Conservation (phyloP, 495 filamentous ascomycete genomes). For the Tuber borchii region DNA sequence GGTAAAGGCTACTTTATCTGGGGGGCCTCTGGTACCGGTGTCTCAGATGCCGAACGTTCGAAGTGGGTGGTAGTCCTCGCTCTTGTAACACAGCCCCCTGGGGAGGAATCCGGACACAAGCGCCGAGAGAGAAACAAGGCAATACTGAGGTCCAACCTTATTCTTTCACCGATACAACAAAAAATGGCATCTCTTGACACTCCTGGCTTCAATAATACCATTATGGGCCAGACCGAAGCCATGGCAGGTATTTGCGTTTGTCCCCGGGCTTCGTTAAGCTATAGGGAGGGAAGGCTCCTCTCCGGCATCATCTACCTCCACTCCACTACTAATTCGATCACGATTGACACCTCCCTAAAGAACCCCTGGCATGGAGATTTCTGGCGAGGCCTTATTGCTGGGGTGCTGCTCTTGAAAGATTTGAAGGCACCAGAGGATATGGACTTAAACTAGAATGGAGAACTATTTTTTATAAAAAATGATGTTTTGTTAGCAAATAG, state of each 20-base stretch:
- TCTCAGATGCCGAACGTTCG: conserved; percentile 21
- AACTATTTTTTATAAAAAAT: too few relatives aligned
- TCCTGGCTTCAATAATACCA: too few relatives aligned
- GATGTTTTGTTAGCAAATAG: too few relatives aligned
- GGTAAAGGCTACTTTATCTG: too few relatives aligned
- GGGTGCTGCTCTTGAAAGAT: too few relatives aligned
- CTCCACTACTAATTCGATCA: conserved; percentile 45
- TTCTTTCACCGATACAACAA: conserved; percentile 15
- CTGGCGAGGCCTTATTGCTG: too few relatives aligned
- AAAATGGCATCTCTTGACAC: too few relatives aligned
- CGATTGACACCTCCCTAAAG: conserved; percentile 44
- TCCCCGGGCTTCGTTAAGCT: conserved; percentile 36
- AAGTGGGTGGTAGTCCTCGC: conserved; percentile 25
- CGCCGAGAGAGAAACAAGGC: conserved; percentile 15
- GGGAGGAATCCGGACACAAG: background rate
- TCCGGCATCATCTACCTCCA: conserved; percentile 44
- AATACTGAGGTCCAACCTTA: conserved; percentile 24
- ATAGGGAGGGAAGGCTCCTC: conserved; percentile 23
- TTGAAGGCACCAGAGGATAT: too few relatives aligned
- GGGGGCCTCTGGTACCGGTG: background rate
- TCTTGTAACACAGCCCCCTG: conserved; percentile 15
- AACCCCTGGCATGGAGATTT: too few relatives aligned
- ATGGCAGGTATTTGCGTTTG: conserved; percentile 43
- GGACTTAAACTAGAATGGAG: too few relatives aligned
- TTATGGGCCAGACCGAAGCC: conserved; percentile 42